These are phyloP conservation scores for Saturnispora galanensis DNA, from an alignment of 805 yeast species.

Conservation along the genomic window DNA sequence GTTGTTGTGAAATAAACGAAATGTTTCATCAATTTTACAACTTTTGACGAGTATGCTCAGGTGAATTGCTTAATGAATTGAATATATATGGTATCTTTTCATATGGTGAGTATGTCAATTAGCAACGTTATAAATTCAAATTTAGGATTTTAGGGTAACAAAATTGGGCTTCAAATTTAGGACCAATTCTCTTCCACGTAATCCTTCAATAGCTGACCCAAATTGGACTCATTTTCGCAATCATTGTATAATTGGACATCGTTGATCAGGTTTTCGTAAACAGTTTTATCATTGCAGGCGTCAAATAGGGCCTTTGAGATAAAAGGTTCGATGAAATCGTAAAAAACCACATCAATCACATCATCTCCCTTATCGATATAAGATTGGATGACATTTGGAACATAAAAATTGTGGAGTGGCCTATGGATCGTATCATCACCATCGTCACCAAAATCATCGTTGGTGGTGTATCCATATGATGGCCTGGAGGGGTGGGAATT, in stretches of 20 bases:
- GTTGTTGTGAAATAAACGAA: no score
- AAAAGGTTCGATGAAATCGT: constrained; percentile 53
- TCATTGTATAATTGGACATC: constrained; percentile 22
- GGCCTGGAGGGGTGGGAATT: constrained; percentile 5
- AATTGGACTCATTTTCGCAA: constrained; percentile 29
- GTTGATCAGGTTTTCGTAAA: constrained; percentile 13
- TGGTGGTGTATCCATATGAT: constrained; percentile 67
- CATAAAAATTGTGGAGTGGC: constrained; percentile 44
- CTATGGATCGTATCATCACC: constrained; percentile 81
- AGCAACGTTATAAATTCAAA: no score
- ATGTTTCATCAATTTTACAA: no score
- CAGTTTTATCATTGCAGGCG: constrained; percentile 14
- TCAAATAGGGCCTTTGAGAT: constrained; percentile 19
- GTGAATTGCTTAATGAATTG: no score
- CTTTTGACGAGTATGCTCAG: background rate
- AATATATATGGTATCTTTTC: no score
- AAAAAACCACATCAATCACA: constrained; percentile 64
- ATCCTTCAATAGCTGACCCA: constrained; percentile 36
- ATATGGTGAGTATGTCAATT: no score
- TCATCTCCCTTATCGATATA: constrained; percentile 16
- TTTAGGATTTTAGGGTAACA: no score
- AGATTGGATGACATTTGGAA: constrained; percentile 75
- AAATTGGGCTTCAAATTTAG: no score
- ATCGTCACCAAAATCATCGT: constrained; percentile 72
- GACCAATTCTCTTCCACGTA: constrained; percentile 30